phyloP scores from a whole-genome alignment of 768 basidiomycete genomes.

The Phaeolepiota aurea region DNA sequence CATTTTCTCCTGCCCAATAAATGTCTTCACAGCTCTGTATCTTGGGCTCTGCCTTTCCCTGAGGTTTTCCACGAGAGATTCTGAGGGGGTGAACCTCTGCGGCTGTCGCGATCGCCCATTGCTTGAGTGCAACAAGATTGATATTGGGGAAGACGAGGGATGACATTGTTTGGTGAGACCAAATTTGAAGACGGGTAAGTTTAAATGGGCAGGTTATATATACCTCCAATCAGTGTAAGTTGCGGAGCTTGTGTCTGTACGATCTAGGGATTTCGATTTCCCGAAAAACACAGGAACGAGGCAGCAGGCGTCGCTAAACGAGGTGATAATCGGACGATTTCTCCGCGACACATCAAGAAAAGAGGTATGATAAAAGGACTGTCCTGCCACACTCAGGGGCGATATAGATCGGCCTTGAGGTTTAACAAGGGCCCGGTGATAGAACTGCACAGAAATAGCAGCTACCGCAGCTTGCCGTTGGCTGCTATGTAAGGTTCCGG shows the following conservation, averaged over 20 bases:
- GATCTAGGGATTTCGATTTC: not conserved
- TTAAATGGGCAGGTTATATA: not conserved
- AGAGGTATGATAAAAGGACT: too few species aligned
- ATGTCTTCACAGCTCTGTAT: slow-evolving; percentile 15
- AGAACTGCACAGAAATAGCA: too few species aligned
- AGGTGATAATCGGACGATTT: not conserved
- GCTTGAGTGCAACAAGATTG: slow-evolving; percentile 16
- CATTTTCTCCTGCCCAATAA: slow-evolving; percentile 18
- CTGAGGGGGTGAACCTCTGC: slow-evolving; percentile 10
- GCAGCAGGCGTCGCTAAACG: not conserved
- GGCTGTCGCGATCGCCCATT: slow-evolving; percentile 16
- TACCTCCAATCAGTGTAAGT: not conserved
- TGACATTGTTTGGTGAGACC: slow-evolving; percentile 2
- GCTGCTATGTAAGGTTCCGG: too few species aligned
- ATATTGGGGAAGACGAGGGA: slow-evolving; percentile 15
- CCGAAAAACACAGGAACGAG: not conserved
- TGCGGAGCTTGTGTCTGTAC: not conserved
- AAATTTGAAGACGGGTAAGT: not conserved
- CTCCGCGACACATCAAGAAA: not conserved
- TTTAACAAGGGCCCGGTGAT: too few species aligned
- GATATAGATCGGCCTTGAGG: too few species aligned
- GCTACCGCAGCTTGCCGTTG: too few species aligned
- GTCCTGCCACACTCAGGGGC: too few species aligned
- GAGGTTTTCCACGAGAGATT: slow-evolving; percentile 6
- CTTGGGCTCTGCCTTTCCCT: slow-evolving; percentile 10